phyloP scores from a whole-genome alignment of 306 rosid species.

The Myrica gale region DNA sequence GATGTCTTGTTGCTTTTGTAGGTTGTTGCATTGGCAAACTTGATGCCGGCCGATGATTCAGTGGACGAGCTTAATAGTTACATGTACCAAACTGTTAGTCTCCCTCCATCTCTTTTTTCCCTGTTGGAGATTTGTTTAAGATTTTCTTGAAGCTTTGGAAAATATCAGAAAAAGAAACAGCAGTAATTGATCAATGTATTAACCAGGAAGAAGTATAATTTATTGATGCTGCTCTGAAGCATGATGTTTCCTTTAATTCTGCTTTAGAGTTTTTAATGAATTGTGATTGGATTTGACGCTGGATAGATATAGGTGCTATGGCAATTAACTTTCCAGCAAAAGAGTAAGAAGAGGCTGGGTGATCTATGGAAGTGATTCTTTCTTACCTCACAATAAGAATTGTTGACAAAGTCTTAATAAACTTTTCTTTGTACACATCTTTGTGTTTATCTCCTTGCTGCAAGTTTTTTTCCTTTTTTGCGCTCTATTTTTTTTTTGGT shows the following conservation, averaged over 20 bases:
- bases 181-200: neutral
- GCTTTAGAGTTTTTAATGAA: too few species aligned
- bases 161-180: neutral
- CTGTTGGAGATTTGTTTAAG: neutral
- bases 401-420: too few species aligned
- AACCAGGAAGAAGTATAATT: neutral
- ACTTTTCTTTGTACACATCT: neutral
- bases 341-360: too few species aligned
- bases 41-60: conserved; percentile 86
- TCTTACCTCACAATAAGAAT: too few species aligned
- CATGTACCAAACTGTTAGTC: conserved; percentile 91
- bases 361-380: too few species aligned
- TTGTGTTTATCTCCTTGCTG: neutral
- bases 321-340: too few species aligned
- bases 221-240: neutral
- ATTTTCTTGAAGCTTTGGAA: neutral
- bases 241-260: neutral
- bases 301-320: too few species aligned
- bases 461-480: neutral
- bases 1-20: conserved; percentile 17
- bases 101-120: neutral
- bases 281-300: too few species aligned
- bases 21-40: conserved; percentile 95
- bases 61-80: conserved; percentile 94
- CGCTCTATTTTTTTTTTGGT: neutral